Conservation (phyloP, 352 stramenopile genomes). For the Phytophthora parvispora region DNA sequence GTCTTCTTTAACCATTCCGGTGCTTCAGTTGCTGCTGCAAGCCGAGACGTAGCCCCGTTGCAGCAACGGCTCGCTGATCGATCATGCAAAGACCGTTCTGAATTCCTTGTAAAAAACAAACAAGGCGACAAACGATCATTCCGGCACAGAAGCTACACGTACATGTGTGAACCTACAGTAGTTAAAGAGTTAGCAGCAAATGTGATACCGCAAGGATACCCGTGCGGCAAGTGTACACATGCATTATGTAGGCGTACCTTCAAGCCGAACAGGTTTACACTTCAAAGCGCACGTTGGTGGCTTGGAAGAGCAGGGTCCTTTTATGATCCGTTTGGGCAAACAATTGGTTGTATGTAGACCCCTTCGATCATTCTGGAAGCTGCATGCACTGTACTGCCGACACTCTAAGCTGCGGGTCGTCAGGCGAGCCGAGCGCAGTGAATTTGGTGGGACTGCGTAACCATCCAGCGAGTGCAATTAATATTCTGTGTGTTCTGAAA, state of each 20-base stretch:
- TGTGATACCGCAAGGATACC: no score
- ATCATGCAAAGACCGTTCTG: background rate
- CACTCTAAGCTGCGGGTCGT: no score
- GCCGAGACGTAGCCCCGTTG: background rate
- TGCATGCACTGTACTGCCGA: background rate
- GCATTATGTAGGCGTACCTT: background rate
- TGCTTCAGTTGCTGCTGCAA: background rate
- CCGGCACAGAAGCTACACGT: no score
- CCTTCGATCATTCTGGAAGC: background rate
- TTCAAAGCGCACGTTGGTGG: background rate
- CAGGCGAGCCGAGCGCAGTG: no score
- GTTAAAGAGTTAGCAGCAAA: no score
- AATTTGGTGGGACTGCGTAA: no score
- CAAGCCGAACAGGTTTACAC: slow-evolving; percentile 10
- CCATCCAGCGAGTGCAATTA: no score
- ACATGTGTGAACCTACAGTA: no score
- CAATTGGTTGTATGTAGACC: background rate
- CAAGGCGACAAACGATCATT: background rate
- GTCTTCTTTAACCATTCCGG: background rate
- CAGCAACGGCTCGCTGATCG: background rate
- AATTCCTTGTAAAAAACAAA: background rate
- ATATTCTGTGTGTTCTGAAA: no score
- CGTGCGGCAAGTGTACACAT: no score
- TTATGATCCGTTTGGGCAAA: slow-evolving; percentile 25
- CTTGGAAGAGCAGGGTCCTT: slow-evolving; percentile 17